These are phyloP conservation scores for Pythium coloratum DNA, from an alignment of 352 stramenopile species.

Conservation along the genomic window DNA sequence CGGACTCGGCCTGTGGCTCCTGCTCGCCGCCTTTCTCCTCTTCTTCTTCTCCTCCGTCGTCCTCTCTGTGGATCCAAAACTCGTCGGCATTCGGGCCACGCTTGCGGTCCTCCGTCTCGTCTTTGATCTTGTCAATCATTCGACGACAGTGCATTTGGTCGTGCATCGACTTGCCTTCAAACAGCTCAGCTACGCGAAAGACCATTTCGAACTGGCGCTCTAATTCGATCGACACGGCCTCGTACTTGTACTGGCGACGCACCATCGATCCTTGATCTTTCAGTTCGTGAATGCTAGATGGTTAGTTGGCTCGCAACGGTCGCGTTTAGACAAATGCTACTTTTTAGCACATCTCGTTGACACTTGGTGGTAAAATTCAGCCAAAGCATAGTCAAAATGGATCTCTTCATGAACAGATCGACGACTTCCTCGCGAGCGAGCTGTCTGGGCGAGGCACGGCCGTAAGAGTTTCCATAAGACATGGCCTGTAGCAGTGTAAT, in stretches of 20 bases:
- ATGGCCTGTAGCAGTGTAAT: too few species aligned
- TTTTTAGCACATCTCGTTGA: too few species aligned
- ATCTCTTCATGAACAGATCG: not conserved
- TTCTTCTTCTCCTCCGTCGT: too few species aligned
- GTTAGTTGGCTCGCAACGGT: too few species aligned
- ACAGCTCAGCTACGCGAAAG: not conserved
- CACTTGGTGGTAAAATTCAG: too few species aligned
- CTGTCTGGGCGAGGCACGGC: not conserved
- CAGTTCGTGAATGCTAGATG: too few species aligned
- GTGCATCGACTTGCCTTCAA: not conserved
- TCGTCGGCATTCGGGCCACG: too few species aligned
- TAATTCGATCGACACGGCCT: not conserved
- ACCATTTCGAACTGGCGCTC: not conserved
- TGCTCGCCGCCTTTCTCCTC: too few species aligned
- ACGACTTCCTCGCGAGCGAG: constrained; percentile 4
- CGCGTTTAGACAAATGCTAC: too few species aligned
- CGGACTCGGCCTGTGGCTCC: not conserved
- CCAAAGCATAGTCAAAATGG: too few species aligned
- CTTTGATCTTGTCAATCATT: not conserved
- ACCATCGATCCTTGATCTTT: too few species aligned
- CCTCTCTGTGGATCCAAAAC: too few species aligned
- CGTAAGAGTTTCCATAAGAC: not conserved
- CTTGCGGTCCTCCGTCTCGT: not conserved
- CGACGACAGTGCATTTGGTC: not conserved
- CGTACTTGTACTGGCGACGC: not conserved